These are phyloP conservation scores for Tylopilus subfusipes DNA, from an alignment of 768 basidiomycete species.

Conservation along the genomic window DNA sequence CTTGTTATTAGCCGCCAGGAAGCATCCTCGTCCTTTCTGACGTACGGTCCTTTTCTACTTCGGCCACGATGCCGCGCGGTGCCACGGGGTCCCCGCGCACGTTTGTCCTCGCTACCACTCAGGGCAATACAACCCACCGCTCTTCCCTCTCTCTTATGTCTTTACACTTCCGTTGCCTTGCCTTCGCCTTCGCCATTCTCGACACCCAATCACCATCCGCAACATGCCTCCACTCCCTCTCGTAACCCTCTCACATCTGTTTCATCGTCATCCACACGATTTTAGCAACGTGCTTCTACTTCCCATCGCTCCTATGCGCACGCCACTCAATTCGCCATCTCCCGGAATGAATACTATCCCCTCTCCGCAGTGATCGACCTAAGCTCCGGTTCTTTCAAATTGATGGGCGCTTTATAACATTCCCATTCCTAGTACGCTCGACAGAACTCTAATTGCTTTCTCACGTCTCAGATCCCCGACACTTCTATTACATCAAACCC, in stretches of 20 bases:
- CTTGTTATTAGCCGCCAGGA: constrained; percentile 13
- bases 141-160: constrained; percentile 1
- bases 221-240: constrained; percentile 22
- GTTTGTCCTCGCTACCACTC: constrained; percentile 29
- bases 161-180: constrained; percentile 7
- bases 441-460: constrained; percentile 19
- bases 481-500: background rate
- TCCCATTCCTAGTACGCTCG: background rate
- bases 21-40: constrained; percentile 7
- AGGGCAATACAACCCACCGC: background rate
- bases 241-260: constrained; percentile 16
- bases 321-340: background rate
- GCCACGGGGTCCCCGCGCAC: constrained; percentile 36
- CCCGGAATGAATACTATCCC: background rate
- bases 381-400: constrained; percentile 25
- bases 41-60: constrained; percentile 25
- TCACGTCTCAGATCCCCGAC: constrained; percentile 6
- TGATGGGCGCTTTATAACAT: constrained; percentile 4
- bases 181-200: constrained; percentile 8
- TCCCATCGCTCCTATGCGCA: background rate
- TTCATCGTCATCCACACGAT: constrained; percentile 4
- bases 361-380: background rate
- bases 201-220: constrained; percentile 22
- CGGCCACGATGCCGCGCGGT: constrained; percentile 24
- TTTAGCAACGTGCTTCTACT: constrained; percentile 18